Evolutionary conservation across 2,329 filamentous ascomycete species (phyloP).

Genomic region (Epichloe scottii): DNA sequence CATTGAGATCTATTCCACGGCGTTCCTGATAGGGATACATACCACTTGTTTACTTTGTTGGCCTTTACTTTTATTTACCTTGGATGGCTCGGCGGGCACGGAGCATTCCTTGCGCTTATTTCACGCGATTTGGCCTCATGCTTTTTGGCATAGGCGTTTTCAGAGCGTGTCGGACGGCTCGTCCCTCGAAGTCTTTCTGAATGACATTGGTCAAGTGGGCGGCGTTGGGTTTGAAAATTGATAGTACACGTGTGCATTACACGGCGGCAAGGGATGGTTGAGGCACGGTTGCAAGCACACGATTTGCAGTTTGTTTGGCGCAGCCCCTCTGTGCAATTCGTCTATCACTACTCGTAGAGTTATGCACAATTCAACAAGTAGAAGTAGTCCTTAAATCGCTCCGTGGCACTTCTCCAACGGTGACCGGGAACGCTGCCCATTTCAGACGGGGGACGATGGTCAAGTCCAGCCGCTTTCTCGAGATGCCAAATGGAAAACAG

Average conservation of each 20-base stretch:
- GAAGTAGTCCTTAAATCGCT: too few species aligned
- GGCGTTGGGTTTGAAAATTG: background rate
- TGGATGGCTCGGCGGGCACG: background rate
- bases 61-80: background rate
- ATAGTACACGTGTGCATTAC: background rate
- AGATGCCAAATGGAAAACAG: too few species aligned
- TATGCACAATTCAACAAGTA: too few species aligned
- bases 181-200: background rate
- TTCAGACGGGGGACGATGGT: too few species aligned
- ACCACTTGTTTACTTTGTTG: too few species aligned
- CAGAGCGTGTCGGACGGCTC: background rate
- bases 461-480: too few species aligned
- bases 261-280: background rate
- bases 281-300: background rate
- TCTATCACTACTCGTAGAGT: too few species aligned
- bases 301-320: too few species aligned
- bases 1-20: background rate
- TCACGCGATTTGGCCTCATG: background rate
- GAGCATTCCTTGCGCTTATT: background rate
- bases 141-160: background rate
- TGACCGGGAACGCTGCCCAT: too few species aligned
- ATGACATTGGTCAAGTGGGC: background rate
- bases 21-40: background rate
- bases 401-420: too few species aligned
- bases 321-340: too few species aligned